A percentile compares a stretch with the other conserved stretches of the same genome.
Evolutionary conservation across 768 basidiomycete species (phyloP).

Genomic region (Trametes punicea): DNA sequence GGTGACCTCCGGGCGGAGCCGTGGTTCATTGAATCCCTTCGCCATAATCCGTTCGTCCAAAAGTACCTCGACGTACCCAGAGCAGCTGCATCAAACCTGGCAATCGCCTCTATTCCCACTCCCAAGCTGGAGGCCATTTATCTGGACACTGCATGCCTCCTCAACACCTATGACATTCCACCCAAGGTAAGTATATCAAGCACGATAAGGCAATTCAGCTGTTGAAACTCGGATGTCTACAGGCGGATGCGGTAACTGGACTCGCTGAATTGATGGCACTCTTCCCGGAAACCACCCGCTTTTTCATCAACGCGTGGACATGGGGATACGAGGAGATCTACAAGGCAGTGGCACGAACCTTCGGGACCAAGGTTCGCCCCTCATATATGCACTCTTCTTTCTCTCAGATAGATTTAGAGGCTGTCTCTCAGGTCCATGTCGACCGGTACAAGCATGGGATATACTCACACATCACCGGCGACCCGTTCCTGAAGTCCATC

Average conservation of each 20-base stretch:
- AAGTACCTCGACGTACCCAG: conserved; percentile 52
- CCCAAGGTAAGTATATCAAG: conserved; percentile 8
- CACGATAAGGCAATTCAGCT: background rate
- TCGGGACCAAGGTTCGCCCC: conserved; percentile 53
- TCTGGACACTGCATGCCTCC: conserved; percentile 25
- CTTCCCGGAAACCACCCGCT: conserved; percentile 63
- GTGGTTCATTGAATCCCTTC: conserved; percentile 67
- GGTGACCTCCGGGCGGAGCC: conserved; percentile 92
- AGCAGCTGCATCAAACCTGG: background rate
- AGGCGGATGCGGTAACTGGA: conserved; percentile 67
- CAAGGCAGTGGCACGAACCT: conserved; percentile 66
- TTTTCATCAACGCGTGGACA: conserved; percentile 93
- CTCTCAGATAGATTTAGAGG: background rate
- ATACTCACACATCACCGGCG: conserved; percentile 53
- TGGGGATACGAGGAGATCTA: conserved; percentile 95
- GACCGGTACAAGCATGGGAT: conserved; percentile 84
- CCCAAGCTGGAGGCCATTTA: conserved; percentile 26
- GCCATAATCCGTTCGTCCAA: conserved; percentile 67
- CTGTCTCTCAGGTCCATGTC: conserved; percentile 70
- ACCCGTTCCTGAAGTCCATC: conserved; percentile 54
- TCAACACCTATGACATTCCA: conserved; percentile 15
- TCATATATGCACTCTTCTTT: background rate
- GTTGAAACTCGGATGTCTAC: background rate
- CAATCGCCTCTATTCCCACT: background rate
- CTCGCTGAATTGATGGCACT: conserved; percentile 66